phyloP scores from a whole-genome alignment of 1,139 yeast genomes.

The Taiozyma onychis region DNA sequence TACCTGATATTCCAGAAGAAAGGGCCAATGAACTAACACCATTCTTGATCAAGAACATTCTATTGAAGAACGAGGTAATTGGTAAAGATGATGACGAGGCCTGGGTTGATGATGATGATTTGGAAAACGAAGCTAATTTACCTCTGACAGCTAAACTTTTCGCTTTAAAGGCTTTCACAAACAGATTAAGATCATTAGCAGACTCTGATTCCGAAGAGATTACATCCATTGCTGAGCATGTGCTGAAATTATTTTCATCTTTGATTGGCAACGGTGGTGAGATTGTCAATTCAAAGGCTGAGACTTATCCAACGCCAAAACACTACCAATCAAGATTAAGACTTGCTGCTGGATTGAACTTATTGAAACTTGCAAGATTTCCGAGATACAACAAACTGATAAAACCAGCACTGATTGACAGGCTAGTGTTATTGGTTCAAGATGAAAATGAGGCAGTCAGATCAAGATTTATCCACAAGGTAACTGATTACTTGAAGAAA shows the following conservation, averaged over 20 bases:
- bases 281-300: slow-evolving; percentile 45
- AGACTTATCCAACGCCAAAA: slow-evolving; percentile 58
- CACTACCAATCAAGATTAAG: slow-evolving; percentile 57
- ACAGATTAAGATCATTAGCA: slow-evolving; percentile 47
- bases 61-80: slow-evolving; percentile 41
- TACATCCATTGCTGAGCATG: slow-evolving; percentile 47
- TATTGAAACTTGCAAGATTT: slow-evolving; percentile 59
- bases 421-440: slow-evolving; percentile 55
- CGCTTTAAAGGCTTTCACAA: slow-evolving; percentile 57
- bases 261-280: slow-evolving; percentile 82
- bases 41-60: slow-evolving; percentile 53
- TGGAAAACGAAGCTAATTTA: slow-evolving; percentile 30
- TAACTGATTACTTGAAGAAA: slow-evolving; percentile 48
- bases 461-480: slow-evolving; percentile 39
- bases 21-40: slow-evolving; percentile 55
- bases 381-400: slow-evolving; percentile 50
- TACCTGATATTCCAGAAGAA: slow-evolving; percentile 47
- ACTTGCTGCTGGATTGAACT: slow-evolving; percentile 58
- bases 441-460: slow-evolving; percentile 64
- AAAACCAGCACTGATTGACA: slow-evolving; percentile 44
- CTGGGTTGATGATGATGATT: slow-evolving; percentile 47
- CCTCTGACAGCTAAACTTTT: slow-evolving; percentile 43
- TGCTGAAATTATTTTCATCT: slow-evolving; percentile 60
- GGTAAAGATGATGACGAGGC: slow-evolving; percentile 27
- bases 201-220: slow-evolving; percentile 29